Conservation (phyloP, 2,329 filamentous ascomycete species). For the Aspergillus ruber region DNA sequence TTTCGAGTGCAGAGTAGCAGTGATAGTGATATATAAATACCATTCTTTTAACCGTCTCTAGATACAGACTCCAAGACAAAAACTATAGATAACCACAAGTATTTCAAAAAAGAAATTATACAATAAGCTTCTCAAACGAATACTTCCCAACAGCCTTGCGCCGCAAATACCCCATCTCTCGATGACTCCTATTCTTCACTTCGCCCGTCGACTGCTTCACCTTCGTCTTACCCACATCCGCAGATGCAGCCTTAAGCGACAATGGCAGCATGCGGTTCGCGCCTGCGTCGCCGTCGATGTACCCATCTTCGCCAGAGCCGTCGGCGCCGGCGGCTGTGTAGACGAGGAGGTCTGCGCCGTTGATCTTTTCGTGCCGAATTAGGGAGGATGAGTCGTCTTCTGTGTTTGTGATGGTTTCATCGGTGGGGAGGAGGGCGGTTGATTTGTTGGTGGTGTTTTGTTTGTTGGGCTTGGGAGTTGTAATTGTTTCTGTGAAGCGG, state of each 20-base stretch:
- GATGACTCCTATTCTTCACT: slow-evolving; percentile 59
- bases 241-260: slow-evolving; percentile 61
- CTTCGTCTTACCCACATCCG: slow-evolving; percentile 40
- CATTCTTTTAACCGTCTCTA: too few relatives aligned
- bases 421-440: not conserved
- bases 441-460: not conserved
- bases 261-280: slow-evolving; percentile 52
- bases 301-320: slow-evolving; percentile 22
- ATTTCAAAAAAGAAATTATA: slow-evolving; percentile 39
- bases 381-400: slow-evolving; percentile 11
- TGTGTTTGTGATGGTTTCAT: slow-evolving; percentile 4
- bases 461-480: not conserved
- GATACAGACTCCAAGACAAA: too few relatives aligned
- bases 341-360: slow-evolving; percentile 33
- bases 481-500: slow-evolving; percentile 32
- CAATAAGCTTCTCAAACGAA: slow-evolving; percentile 68
- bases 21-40: too few relatives aligned
- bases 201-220: slow-evolving; percentile 61
- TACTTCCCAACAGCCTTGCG: slow-evolving; percentile 77
- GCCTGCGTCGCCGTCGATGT: slow-evolving; percentile 19
- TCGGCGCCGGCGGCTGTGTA: slow-evolving; percentile 22
- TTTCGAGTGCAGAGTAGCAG: too few relatives aligned
- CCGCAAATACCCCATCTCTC: slow-evolving; percentile 71
- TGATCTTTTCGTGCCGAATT: slow-evolving; percentile 32
- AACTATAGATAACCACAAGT: not conserved